A percentile compares a stretch with the other conserved stretches of the same genome.
phyloP scores from a whole-genome alignment of 805 yeast species.

The Cyberlindnera bimundalis region DNA sequence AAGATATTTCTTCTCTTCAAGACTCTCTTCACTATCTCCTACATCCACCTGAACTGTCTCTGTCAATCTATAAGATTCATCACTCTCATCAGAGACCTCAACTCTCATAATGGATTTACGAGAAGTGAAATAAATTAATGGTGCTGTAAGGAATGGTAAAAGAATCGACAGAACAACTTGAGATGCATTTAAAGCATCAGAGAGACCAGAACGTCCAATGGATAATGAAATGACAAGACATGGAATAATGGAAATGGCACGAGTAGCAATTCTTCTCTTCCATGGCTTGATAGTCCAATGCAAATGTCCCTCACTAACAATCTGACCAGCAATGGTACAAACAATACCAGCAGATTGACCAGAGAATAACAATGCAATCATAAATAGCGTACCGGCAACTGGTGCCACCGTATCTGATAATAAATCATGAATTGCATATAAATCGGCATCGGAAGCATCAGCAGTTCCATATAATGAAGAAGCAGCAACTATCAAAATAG shows the following conservation, averaged over 20 bases:
- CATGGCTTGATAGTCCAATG: conserved; percentile 81
- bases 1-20: conserved; percentile 19
- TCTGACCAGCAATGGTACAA: conserved; percentile 91
- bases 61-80: conserved; percentile 3
- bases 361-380: conserved; percentile 76
- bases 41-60: conserved; percentile 13
- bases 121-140: conserved; percentile 79
- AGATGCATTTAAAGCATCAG: conserved; percentile 72
- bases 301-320: conserved; percentile 87
- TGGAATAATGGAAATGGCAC: conserved; percentile 78
- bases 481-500: conserved; percentile 68
- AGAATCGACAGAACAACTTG: conserved; percentile 82
- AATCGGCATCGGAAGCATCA: conserved; percentile 75
- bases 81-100: conserved; percentile 29
- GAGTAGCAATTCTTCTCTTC: conserved; percentile 72
- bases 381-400: conserved; percentile 79
- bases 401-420: conserved; percentile 60
- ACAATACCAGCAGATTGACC: conserved; percentile 93
- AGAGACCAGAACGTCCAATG: conserved; percentile 71
- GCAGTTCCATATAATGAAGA: conserved; percentile 68
- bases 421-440: conserved; percentile 70
- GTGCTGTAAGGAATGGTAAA: conserved; percentile 81
- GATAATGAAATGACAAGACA: conserved; percentile 68
- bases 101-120: conserved; percentile 65
- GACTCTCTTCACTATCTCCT: conserved; percentile 12